These are phyloP conservation scores for Penicillium odoratum DNA, from an alignment of 495 filamentous ascomycete genomes.

Conservation along the genomic window DNA sequence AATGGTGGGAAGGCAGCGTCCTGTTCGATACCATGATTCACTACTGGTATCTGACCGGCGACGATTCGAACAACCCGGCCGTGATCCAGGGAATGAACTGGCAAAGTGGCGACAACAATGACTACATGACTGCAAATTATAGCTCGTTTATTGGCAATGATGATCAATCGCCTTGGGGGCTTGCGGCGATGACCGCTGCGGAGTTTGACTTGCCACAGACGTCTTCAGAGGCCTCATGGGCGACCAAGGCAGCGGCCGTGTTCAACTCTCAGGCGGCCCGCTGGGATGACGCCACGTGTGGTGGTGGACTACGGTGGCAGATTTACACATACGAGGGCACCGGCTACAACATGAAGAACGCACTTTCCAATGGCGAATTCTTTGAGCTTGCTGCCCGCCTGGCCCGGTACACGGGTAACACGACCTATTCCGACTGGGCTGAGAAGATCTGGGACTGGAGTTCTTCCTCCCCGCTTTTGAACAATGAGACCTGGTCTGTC, in stretches of 20 bases:
- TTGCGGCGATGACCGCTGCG: constrained; percentile 67
- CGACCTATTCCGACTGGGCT: constrained; percentile 71
- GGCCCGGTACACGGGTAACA: constrained; percentile 68
- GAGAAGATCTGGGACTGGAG: constrained; percentile 70
- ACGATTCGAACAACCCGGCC: constrained; percentile 59
- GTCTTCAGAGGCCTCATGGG: constrained; percentile 56
- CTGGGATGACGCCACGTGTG: constrained; percentile 50
- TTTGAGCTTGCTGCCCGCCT: constrained; percentile 72
- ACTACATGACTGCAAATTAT: constrained; percentile 65
- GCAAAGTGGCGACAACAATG: constrained; percentile 57
- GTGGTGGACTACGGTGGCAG: constrained; percentile 53
- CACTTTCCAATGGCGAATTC: constrained; percentile 66
- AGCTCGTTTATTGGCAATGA: constrained; percentile 57
- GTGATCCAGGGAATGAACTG: constrained; percentile 54
- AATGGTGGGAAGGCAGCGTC: constrained; percentile 71
- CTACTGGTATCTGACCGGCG: constrained; percentile 68
- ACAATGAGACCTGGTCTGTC: constrained; percentile 56
- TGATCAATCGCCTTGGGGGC: constrained; percentile 69
- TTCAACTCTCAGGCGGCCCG: constrained; percentile 64
- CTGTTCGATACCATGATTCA: constrained; percentile 68
- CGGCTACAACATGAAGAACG: constrained; percentile 61
- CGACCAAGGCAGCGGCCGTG: constrained; percentile 69
- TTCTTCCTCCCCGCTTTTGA: constrained; percentile 50
- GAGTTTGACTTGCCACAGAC: constrained; percentile 64
- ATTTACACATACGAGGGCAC: constrained; percentile 37